Base-by-base conservation (phyloP, 1,139 yeast genomes). In the Williopsis jadinii region DNA sequence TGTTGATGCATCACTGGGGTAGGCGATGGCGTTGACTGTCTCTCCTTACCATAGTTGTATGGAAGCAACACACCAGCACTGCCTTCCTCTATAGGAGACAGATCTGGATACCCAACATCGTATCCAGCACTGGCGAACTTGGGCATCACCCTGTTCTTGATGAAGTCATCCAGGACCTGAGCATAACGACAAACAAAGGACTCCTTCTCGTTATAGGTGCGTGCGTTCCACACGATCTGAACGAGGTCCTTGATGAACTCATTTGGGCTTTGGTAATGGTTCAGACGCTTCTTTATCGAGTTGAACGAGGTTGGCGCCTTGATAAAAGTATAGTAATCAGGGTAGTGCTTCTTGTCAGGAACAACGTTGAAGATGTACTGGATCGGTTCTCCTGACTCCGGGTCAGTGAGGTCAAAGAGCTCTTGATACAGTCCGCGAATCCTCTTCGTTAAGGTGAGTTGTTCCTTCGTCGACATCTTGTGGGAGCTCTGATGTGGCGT, bases 201-300 rank as follows among this genome's bases (percentile, higher is more conserved):
- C 12, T 73, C 79, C 48, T 77, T 80, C 44, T 80, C 80, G 59
- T 90, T 90, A 62, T 82, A 90, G 37, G 81, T 75, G 48, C 87
- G 75, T 2, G 97, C 97, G 59, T 90, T 90, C 88, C 95, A 86
- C 1, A 86, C 75, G 38, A 90, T 84, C 60, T 85, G 92, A 0
- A 83, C 87, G 47, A 90, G 60, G 59, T 88, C 97, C 45, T 69
- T 73, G 34, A 90, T 65, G 59, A 87, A 88, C 43, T 77, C 80
- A 52, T 79, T 83, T 0, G 85, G 77, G 40, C 68, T 66, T 10
- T 66, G 60, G 62, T 87, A 88, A 48, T 70, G 70, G 41, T 60
- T 56, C n/a, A 61, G 47, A 32, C 65, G 56, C 51, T 65, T 64
- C 73, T 77, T 74, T n/a, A 84, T 80, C 0, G 88, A 82, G 51